Conservation (phyloP, 108 stramenopile genomes). For the Poteriospumella lacustris region DNA sequence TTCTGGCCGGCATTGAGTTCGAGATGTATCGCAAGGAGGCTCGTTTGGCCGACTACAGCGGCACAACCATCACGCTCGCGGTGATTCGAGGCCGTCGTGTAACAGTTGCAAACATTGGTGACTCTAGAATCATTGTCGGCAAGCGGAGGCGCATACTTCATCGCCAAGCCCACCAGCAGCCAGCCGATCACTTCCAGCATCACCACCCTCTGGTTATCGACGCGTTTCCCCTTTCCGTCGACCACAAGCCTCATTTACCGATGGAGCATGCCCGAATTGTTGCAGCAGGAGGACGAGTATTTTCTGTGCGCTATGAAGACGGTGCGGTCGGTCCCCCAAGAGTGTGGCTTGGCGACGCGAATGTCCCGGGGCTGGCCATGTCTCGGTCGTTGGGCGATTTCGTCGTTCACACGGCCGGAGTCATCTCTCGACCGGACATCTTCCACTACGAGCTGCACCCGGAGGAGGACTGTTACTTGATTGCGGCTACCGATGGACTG, state of each 20-base stretch:
- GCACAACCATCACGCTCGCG: constrained; percentile 84
- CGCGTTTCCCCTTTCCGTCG: constrained; percentile 71
- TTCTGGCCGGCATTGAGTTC: constrained; percentile 36
- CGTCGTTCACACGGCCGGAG: constrained; percentile 90
- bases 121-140: constrained; percentile 33
- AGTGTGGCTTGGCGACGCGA: constrained; percentile 93
- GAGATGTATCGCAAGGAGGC: constrained; percentile 47
- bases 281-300: constrained; percentile 85
- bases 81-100: constrained; percentile 76
- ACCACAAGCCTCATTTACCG: constrained; percentile 95
- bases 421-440: constrained; percentile 86
- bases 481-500: constrained; percentile 91
- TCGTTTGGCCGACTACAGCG: constrained; percentile 69
- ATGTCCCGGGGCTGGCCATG: constrained; percentile 97
- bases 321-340: constrained; percentile 94
- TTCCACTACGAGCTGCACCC: constrained; percentile 52
- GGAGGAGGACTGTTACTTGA: constrained; percentile 65
- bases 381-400: constrained; percentile 88
- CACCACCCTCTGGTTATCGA: constrained; percentile 33
- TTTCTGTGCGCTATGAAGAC: constrained; percentile 95
- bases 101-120: constrained; percentile 87
- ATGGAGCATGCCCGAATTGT: constrained; percentile 88
- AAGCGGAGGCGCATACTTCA: background rate
- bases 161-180: background rate
- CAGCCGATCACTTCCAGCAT: background rate